These are phyloP conservation scores for Solanum stenotomum DNA, from an alignment of 257 asterid species.

Conservation along the genomic window DNA sequence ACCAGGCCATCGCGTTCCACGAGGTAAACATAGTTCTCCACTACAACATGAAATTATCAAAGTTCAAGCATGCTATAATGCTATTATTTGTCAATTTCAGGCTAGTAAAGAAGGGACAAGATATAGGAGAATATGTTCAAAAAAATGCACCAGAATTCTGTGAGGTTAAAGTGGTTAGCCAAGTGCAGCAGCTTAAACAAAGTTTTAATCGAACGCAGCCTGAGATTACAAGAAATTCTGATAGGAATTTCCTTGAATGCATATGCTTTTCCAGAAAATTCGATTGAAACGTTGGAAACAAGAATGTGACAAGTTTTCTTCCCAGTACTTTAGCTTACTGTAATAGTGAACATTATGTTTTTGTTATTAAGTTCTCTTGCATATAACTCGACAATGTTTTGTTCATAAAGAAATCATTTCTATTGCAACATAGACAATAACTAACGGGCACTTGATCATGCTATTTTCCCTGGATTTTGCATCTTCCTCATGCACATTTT, in stretches of 20 bases:
- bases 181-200: conserved; percentile 12
- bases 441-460: conserved; percentile 20
- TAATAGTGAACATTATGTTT: not conserved
- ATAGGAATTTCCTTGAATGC: conserved; percentile 54
- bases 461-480: conserved; percentile 31
- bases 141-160: conserved; percentile 58
- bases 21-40: conserved; percentile 20
- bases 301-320: not conserved
- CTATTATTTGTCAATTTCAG: conserved; percentile 11
- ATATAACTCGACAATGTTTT: not conserved
- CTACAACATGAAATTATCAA: not conserved
- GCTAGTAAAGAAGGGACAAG: conserved; percentile 36
- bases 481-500: conserved; percentile 59
- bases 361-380: not conserved
- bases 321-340: not conserved
- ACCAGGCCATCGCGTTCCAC: conserved; percentile 33
- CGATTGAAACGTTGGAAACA: conserved; percentile 6
- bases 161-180: conserved; percentile 37
- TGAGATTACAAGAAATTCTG: conserved; percentile 10
- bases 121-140: conserved; percentile 57
- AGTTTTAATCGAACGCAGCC: conserved; percentile 4
- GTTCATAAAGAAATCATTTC: not conserved
- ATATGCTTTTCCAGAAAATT: conserved; percentile 48
- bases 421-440: not conserved
- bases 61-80: not conserved